Percentiles rank a stretch among this genome's conserved stretches.
These are phyloP conservation scores for Xylariaceae sp. DNA, from an alignment of 2,329 filamentous ascomycete genomes.

Conservation along the genomic window DNA sequence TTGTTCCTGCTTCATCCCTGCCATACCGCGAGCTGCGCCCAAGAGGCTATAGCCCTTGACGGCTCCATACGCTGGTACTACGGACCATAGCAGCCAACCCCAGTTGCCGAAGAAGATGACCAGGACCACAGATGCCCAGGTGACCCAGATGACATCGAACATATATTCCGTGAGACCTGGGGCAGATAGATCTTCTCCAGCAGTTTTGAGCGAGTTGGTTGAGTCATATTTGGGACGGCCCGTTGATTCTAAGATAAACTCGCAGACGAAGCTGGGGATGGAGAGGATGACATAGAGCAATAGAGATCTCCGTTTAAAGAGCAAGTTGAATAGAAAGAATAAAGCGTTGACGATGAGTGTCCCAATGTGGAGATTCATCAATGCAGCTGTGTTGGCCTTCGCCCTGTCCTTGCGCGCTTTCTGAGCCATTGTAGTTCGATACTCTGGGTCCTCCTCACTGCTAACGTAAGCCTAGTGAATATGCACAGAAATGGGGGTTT, in stretches of 20 bases:
- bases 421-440: slow-evolving; percentile 58
- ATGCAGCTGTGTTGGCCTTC: slow-evolving; percentile 76
- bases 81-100: slow-evolving; percentile 64
- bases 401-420: slow-evolving; percentile 72
- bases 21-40: slow-evolving; percentile 61
- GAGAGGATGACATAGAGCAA: slow-evolving; percentile 76
- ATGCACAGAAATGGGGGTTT: background rate
- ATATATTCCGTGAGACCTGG: slow-evolving; percentile 94
- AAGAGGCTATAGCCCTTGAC: slow-evolving; percentile 62
- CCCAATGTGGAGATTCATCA: slow-evolving; percentile 83
- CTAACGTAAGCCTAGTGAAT: background rate
- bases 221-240: slow-evolving; percentile 78
- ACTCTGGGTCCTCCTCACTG: background rate
- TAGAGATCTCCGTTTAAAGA: slow-evolving; percentile 69
- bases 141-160: slow-evolving; percentile 97
- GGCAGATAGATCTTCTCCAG: slow-evolving; percentile 88
- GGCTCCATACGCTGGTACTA: slow-evolving; percentile 62
- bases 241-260: slow-evolving; percentile 84
- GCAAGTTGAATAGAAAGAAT: slow-evolving; percentile 76
- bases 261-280: slow-evolving; percentile 76
- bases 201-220: slow-evolving; percentile 70
- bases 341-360: slow-evolving; percentile 73
- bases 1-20: slow-evolving; percentile 51
- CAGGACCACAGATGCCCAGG: slow-evolving; percentile 77
- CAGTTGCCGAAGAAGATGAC: slow-evolving; percentile 82